Conservation (phyloP, 768 basidiomycete genomes). For the Suillus bovinus region DNA sequence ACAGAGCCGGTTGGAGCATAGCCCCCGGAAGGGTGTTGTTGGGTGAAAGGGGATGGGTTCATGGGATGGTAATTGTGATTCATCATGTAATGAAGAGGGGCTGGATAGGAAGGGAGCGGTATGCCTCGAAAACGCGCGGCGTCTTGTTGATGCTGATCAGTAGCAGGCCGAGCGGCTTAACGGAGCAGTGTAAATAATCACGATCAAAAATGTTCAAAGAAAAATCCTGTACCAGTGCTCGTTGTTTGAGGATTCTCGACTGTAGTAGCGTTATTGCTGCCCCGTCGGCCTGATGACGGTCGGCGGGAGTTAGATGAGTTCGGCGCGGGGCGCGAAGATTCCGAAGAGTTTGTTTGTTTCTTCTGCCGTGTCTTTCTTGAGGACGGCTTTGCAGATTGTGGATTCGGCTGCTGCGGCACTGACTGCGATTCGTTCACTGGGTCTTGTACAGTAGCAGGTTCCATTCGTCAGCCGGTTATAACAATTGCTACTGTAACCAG, state of each 20-base stretch:
- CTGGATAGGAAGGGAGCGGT: constrained; percentile 56
- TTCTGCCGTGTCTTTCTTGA: constrained; percentile 57
- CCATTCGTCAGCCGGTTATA: constrained; percentile 41
- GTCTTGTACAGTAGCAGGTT: constrained; percentile 48
- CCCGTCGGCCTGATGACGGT: constrained; percentile 28
- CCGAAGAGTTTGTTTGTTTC: constrained; percentile 40
- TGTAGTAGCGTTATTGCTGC: constrained; percentile 17
- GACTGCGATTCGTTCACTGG: constrained; percentile 38
- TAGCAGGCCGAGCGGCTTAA: constrained; percentile 20
- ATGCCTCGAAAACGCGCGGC: constrained; percentile 36
- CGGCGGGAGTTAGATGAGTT: constrained; percentile 26
- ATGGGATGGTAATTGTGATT: constrained; percentile 64
- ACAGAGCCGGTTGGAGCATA: constrained; percentile 32
- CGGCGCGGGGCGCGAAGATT: constrained; percentile 18
- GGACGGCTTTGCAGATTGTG: constrained; percentile 31
- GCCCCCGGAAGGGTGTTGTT: constrained; percentile 39
- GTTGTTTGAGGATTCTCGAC: constrained; percentile 19
- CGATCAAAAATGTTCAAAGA: background rate
- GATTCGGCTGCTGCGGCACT: constrained; percentile 41
- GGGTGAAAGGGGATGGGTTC: constrained; percentile 53
- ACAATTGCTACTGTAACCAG: constrained; percentile 12
- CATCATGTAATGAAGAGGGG: constrained; percentile 59
- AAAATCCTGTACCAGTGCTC: constrained; percentile 16
- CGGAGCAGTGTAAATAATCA: constrained; percentile 17
- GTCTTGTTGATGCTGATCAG: constrained; percentile 22